Evolutionary conservation across 2,329 filamentous ascomycete genomes (phyloP).

Genomic region (Penicillium psychrosexuale): DNA sequence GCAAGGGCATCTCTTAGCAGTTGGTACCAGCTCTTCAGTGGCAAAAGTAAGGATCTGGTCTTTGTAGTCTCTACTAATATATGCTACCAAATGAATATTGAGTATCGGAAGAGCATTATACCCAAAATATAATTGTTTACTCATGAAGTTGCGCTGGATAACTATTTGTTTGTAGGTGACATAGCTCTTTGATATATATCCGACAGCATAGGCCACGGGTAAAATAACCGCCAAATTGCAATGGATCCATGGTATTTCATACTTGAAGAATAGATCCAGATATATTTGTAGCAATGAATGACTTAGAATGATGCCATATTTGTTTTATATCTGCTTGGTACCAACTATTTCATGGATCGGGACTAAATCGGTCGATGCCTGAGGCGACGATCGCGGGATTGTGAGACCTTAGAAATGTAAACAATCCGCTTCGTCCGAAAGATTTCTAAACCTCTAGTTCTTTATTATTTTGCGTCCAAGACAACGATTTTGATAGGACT

Average conservation of each 20-base stretch:
- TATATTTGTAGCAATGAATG: not conserved
- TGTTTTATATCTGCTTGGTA: not conserved
- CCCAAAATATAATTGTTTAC: not conserved
- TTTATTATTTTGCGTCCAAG: not conserved
- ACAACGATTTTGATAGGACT: slow-evolving; percentile 1
- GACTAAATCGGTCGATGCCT: not conserved
- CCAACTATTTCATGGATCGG: not conserved
- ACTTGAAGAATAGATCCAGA: too few species aligned
- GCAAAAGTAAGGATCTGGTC: not conserved
- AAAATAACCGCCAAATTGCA: not conserved
- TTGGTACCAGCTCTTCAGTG: not conserved
- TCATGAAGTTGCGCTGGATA: not conserved
- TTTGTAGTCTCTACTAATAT: not conserved
- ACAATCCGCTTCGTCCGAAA: slow-evolving; percentile 2
- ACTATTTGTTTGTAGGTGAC: not conserved
- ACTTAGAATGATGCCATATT: not conserved
- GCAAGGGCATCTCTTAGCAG: not conserved
- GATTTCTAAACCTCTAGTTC: not conserved
- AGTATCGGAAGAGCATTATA: not conserved
- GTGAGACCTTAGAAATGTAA: slow-evolving; percentile 13
- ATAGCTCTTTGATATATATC: not conserved
- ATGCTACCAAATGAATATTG: not conserved
- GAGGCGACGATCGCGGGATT: slow-evolving; percentile 6
- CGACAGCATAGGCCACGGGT: not conserved
- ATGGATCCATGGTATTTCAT: not conserved